Base-by-base conservation (phyloP, 257 asterid species). In the Paulownia fortunei region DNA sequence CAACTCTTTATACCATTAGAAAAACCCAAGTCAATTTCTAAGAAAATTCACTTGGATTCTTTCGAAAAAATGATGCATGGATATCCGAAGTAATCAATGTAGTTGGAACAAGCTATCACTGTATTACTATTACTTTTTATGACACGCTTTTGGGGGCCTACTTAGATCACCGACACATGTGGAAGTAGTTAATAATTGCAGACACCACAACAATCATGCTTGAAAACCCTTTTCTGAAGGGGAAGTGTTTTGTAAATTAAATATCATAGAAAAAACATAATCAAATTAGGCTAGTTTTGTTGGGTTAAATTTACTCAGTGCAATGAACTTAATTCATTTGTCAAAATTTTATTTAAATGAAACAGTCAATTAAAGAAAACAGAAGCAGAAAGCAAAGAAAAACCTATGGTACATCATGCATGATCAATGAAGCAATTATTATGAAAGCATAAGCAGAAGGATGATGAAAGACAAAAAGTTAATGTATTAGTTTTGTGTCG, bases 161-260 rank as follows among this genome's bases (percentile, higher is more conserved):
- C 69, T 46, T 36, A 65, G 49, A 65, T 64, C 80, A 82, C 84
- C 84, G 81, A 81, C 78, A 37, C 68, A 18, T 77, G 69, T 54
- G 44, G 24, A 46, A 34, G 12, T 9, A 9, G 18, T 37, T 64
- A 76, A 27, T 21, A 21, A 32, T 24, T n/a, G 15, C 12, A 26
- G 34, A 66, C 46, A 42, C 15, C 19, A 21, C 65, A 19, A 39
- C 75, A 63, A 63, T 54, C 78, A 51, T 46, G 6, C 21, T 19
- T n/a, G n/a, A 8, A 68, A 12, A 13, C 64, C 19, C 58, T 15
- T n/a, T 26, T 44, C 23, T 56, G n/a, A 58, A n/a, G 68, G 61
- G 24, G 16, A 52, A 19, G 4, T 36, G 32, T 15, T 51, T 44
- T 24, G 1, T 19, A 5, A 30, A 16, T n/a, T 10, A 30, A 16